Percentiles rank a stretch among this genome's conserved stretches.
phyloP scores from a whole-genome alignment of 225 moss, liverwort and hornwort genomes.

The Polytrichum commune region DNA sequence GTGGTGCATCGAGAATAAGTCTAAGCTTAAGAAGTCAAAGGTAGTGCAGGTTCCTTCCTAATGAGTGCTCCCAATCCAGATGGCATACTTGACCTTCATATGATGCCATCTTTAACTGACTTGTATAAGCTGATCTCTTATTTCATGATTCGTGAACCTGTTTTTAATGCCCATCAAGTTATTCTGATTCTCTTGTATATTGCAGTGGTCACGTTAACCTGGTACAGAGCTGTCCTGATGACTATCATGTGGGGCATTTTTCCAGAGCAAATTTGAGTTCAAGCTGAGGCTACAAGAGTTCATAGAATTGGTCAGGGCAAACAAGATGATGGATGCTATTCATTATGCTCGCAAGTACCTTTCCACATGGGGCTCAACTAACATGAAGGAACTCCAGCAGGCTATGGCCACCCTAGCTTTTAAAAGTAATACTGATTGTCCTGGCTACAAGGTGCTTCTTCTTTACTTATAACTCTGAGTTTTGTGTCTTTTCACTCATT shows the following conservation, averaged over 20 bases:
- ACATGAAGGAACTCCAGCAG: conserved; percentile 99
- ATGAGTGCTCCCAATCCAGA: no score
- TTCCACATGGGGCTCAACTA: conserved; percentile 87
- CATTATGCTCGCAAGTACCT: conserved; percentile 96
- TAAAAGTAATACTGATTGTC: conserved; percentile 97
- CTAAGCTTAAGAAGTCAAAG: conserved; percentile 92
- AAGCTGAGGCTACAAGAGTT: conserved; percentile 98
- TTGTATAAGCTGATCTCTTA: no score
- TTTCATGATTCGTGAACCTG: no score
- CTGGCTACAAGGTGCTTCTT: conserved; percentile 82
- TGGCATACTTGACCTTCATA: no score
- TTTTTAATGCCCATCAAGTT: no score
- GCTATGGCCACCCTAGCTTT: conserved; percentile 99
- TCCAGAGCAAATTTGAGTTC: conserved; percentile 97
- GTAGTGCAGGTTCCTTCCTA: conserved; percentile 20
- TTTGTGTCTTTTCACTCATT: no score
- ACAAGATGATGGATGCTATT: conserved; percentile 99
- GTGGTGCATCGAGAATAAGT: conserved; percentile 98
- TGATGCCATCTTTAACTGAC: no score
- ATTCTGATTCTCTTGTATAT: no score
- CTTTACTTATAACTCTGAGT: background rate
- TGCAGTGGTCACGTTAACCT: no score
- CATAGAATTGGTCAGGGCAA: conserved; percentile 92
- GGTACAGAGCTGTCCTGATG: no score
- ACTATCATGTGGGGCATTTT: background rate